Evolutionary conservation across 2,329 filamentous ascomycete genomes (phyloP).

Genomic region (Botrytis squamosa): DNA sequence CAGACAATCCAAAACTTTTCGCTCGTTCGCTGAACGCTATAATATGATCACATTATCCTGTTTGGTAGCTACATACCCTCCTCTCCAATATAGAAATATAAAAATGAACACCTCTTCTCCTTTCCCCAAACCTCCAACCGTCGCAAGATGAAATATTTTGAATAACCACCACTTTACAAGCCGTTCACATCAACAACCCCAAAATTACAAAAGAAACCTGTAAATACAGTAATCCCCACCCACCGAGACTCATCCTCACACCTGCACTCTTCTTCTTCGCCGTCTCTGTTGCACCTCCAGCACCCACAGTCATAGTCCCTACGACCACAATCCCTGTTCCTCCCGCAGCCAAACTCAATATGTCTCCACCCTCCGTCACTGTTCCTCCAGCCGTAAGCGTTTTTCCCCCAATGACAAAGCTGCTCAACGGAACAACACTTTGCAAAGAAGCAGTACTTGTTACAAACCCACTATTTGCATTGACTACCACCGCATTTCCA

Average conservation of each 20-base stretch:
- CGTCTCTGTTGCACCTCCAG: constrained; percentile 23
- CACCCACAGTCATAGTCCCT: constrained; percentile 33
- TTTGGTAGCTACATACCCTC: background rate
- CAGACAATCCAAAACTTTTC: background rate
- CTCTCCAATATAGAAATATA: background rate
- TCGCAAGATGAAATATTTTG: background rate
- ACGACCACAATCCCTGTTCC: constrained; percentile 32
- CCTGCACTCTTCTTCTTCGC: constrained; percentile 32
- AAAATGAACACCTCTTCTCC: background rate
- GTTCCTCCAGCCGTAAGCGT: constrained; percentile 34
- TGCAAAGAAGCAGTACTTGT: constrained; percentile 16
- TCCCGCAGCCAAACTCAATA: constrained; percentile 31
- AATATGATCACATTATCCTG: background rate
- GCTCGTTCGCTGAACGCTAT: background rate
- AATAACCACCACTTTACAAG: background rate
- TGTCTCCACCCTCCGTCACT: constrained; percentile 35
- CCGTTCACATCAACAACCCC: background rate
- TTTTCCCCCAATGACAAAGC: constrained; percentile 31
- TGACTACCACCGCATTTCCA: constrained; percentile 24
- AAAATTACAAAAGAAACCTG: constrained; percentile 6
- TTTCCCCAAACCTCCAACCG: background rate
- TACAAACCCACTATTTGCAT: constrained; percentile 20
- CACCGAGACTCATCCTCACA: background rate
- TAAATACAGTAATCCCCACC: constrained; percentile 15
- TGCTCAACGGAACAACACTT: constrained; percentile 20